These are phyloP conservation scores for Aechmea fasciata DNA, from an alignment of 176 grass and related monocot genomes.

Conservation along the genomic window DNA sequence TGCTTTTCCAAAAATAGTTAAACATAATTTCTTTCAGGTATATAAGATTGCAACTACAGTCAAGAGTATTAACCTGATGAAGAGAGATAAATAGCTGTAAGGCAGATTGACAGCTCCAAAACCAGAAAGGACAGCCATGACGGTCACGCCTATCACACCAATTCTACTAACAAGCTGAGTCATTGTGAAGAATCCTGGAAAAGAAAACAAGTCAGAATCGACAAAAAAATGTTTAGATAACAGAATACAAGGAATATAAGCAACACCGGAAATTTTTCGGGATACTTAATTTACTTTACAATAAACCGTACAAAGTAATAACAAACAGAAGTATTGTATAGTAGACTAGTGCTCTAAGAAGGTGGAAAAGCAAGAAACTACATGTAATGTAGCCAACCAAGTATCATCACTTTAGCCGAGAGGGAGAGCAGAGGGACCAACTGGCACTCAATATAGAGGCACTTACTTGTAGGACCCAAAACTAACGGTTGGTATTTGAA, in stretches of 20 bases:
- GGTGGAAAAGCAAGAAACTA: no score
- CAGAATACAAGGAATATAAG: not conserved
- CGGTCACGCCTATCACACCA: slow-evolving; percentile 74
- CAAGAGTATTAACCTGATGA: slow-evolving; percentile 64
- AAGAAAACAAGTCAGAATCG: slow-evolving; percentile 4
- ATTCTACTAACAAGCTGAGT: slow-evolving; percentile 87
- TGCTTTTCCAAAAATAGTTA: no score
- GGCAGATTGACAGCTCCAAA: slow-evolving; percentile 96
- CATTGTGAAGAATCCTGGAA: slow-evolving; percentile 88
- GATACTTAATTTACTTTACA: not conserved
- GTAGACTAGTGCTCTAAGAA: no score
- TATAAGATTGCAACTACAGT: not conserved
- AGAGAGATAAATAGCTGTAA: slow-evolving; percentile 85
- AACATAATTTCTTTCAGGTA: no score
- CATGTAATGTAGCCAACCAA: no score
- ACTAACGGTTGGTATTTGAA: no score
- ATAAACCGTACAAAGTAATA: no score
- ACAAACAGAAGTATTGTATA: no score
- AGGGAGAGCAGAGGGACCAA: no score
- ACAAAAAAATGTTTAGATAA: not conserved
- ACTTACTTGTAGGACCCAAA: no score
- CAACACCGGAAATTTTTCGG: not conserved
- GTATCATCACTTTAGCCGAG: no score
- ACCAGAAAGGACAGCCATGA: slow-evolving; percentile 90
- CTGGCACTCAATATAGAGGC: no score